Evolutionary conservation across 2,329 filamentous ascomycete species (phyloP), one percentile per base, ranked within the genome.

Genomic region (Phyllosticta citriasiana): DNA sequence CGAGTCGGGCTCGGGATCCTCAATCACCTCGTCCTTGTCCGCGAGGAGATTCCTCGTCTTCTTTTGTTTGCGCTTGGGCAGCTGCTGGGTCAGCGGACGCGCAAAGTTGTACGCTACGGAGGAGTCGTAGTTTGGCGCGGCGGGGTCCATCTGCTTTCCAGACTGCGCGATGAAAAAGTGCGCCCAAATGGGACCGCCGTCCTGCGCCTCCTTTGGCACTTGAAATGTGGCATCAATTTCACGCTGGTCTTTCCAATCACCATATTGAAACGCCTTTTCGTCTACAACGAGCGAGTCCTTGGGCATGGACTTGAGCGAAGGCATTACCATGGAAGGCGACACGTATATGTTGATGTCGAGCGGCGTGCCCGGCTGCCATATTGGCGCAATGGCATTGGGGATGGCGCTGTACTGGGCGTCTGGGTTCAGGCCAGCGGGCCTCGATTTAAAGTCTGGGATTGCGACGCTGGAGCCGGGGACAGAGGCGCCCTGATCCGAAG

Each of bases 171-270:
- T 79, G 69, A 91, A 96, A 75, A 97, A 95, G 74, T 99, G 94
- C 2, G 89, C 93, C 86, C 90, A 97, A 9, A 99, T 82, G 1
- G 93, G 97, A 35, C 90, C 91, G 72, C 97, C 97, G 66, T 91
- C 82, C 79, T 97, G 92, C 0, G 96, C 91, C 52, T 84, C 80
- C 64, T 80, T 79, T 2, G 94, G 93, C 3, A 97, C 85, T 2
- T 80, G 76, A 71, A 99, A 91, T 47, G 80, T 86, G 6, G 88
- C 89, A 66, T 93, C 86, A 62, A 92, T 82, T 60, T 87, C 81
- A 62, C 94, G 84, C 70, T 82, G 87, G 69, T 97, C 91, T 62
- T 85, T 87, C 71, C 81, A 91, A 74, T 95, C 87, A 63, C 88
- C 88, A 61, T 93, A 79, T 57, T 82, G 84, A 74, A 96, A 97